Evolutionary conservation across 176 grass and related monocot species (phyloP).

Genomic region (Panicum miliaceum): DNA sequence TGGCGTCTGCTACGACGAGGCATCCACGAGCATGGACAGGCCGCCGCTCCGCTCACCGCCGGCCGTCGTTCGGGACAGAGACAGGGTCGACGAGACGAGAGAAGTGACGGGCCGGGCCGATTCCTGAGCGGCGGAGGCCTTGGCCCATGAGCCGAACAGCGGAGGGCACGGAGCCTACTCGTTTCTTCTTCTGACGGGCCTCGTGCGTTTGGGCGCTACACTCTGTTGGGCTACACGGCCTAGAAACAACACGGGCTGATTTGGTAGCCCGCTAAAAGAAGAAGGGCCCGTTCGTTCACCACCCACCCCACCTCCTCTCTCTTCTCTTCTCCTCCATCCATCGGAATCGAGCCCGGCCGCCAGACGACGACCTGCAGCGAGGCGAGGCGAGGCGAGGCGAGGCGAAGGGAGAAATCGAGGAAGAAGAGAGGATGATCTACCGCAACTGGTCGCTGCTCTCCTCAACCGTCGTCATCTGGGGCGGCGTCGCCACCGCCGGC

Average conservation of each 20-base stretch:
- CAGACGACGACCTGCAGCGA: neutral
- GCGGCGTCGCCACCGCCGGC: constrained; percentile 68
- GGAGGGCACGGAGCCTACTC: neutral
- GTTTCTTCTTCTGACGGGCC: neutral
- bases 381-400: neutral
- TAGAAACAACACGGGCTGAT: too few species aligned
- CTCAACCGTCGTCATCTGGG: constrained; percentile 75
- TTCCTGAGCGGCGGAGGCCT: neutral
- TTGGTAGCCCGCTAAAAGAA: too few species aligned
- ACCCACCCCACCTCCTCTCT: too few species aligned
- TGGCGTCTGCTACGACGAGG: neutral
- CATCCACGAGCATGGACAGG: neutral
- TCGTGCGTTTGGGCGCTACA: neutral
- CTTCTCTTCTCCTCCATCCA: neutral
- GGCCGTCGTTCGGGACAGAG: too few species aligned
- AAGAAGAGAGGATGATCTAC: constrained; percentile 63
- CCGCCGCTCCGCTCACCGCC: neutral
- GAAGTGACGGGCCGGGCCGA: too few species aligned
- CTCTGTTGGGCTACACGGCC: too few species aligned
- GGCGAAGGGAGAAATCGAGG: neutral
- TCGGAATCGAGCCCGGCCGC: neutral
- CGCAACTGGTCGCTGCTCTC: constrained; percentile 88
- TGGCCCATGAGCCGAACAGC: neutral
- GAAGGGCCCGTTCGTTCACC: too few species aligned
- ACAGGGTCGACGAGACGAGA: too few species aligned